These are phyloP conservation scores for Pyronema domesticum DNA, from an alignment of 495 filamentous ascomycete species.

Conservation along the genomic window DNA sequence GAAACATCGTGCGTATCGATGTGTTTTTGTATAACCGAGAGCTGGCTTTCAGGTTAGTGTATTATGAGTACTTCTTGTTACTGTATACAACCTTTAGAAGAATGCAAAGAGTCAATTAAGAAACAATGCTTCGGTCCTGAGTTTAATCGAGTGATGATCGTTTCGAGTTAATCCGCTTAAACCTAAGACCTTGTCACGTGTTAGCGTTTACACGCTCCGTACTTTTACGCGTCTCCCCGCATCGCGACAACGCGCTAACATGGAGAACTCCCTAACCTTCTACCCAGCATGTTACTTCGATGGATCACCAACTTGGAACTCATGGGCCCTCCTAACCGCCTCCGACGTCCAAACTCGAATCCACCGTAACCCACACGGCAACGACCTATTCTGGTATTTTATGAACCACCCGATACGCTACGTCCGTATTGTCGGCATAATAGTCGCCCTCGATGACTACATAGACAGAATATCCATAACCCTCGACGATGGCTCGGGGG, in stretches of 20 bases:
- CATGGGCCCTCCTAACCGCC: conserved; percentile 65
- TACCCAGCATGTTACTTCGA: conserved; percentile 77
- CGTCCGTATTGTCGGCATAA: conserved; percentile 55
- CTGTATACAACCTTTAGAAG: no score
- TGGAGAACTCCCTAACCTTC: conserved; percentile 27
- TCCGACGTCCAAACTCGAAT: conserved; percentile 47
- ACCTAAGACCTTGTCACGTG: no score
- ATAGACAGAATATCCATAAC: conserved; percentile 11
- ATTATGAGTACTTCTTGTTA: not conserved
- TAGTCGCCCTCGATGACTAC: conserved; percentile 59
- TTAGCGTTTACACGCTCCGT: no score
- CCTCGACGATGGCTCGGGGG: conserved; percentile 74
- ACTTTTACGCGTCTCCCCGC: no score
- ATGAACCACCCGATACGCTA: conserved; percentile 89
- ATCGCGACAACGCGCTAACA: not conserved
- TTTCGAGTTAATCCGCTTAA: no score
- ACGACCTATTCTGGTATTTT: conserved; percentile 39
- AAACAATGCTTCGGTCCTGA: no score
- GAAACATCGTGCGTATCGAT: not conserved
- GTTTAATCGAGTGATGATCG: no score
- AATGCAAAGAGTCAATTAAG: no score
- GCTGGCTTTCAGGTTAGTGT: not conserved
- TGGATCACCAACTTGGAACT: conserved; percentile 62
- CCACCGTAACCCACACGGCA: conserved; percentile 41
- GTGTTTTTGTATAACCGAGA: not conserved